Evolutionary conservation across 1,284 basidiomycete genomes (phyloP), one percentile per base, ranked within the genome.

Genomic region (Ceratobasidium sp.): DNA sequence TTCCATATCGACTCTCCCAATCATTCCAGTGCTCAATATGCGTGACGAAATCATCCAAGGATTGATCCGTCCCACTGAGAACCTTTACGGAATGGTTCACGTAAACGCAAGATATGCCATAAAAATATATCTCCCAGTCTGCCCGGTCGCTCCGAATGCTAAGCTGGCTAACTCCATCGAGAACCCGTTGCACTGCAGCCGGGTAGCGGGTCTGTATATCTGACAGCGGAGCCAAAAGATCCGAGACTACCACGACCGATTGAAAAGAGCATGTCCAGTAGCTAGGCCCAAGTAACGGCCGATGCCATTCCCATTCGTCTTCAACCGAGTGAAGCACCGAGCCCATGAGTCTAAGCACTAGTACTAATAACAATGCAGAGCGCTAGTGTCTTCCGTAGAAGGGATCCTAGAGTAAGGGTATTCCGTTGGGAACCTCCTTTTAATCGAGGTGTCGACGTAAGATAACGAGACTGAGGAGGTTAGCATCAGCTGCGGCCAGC

Each of bases 121-220:
- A 38, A 33, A 67, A 67, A 15, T 52, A 67, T 50, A 67, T 54
- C 15, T 67, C 65, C 65, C 65, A 67, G 33, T 67, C 48, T 20
- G n/a, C 48, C 12, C 17, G 3, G 28, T 67, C 65, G 44, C 33
- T 44, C n/a, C 65, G n/a, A 12, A 15, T 52, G 48, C 65, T 52
- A 38, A 67, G 26, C n/a, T 52, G 46, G 50, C 12, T n/a, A 7
- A 67, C 23, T 3, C 65, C 65, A 26, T 67, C 65, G 12, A 67
- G 46, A 26, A 67, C 48, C 23, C 65, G 65, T 26, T 67, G 65
- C 13, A 67, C 48, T 2, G 65, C 46, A 23, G 65, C 50, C 13
- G 65, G 65, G 28, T 67, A 67, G 10, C 65, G 65, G n/a, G 12
- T 28, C 28, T 67, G 65, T 52, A 52, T 54, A 28, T 67, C 46